Base-by-base conservation (phyloP, 495 filamentous ascomycete genomes). In the Collariella sp. region DNA sequence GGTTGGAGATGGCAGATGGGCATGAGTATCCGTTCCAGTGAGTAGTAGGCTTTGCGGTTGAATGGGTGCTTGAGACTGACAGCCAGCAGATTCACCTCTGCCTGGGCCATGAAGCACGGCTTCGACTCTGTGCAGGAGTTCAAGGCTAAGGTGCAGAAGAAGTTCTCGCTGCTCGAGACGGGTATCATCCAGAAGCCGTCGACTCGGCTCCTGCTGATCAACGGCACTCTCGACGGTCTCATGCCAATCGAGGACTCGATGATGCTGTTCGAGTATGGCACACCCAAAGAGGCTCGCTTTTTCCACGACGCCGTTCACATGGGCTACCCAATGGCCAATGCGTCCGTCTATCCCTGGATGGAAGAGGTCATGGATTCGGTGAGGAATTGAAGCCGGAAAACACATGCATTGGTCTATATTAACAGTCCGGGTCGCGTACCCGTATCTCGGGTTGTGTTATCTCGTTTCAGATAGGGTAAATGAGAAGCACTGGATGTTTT, bases 171-270 rank as follows among this genome's bases (percentile, higher is more conserved):
- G 13, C 68, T 89, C 0, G 79, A 87, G 60, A 83, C 79, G 33
- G 85, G 86, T 7, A 80, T 88, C 42, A 61, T 89, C 20, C 70
- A 84, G 55, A 72, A 73, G 68, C 76, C 78, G 16, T 84, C 80
- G 51, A 78, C 83, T 16, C 70, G 83, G 41, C 64, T 90, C 50
- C 63, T 90, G 34, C 64, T 88, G 40, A 71, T 89, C 48, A 90
- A 90, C 64, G 85, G 86, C 12, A 79, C 78, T 9, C 72, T 79
- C 33, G 85, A 88, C 55, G 85, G 83, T 7, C 74, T 89, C 43
- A 86, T 87, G 69, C 87, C 87, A 0, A 85, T 90, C 52, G 86
- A 89, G 59, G 86, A 90, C 64, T 89, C 76, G 55, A 81, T 79
- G 64, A 69, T 82, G 58, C 70, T 81, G 15, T 76, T 87, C 53